Percentiles rank a stretch among this genome's conserved stretches.
These are phyloP conservation scores for Phialocephala sp. DNA, from an alignment of 2,329 filamentous ascomycete genomes.

Conservation along the genomic window DNA sequence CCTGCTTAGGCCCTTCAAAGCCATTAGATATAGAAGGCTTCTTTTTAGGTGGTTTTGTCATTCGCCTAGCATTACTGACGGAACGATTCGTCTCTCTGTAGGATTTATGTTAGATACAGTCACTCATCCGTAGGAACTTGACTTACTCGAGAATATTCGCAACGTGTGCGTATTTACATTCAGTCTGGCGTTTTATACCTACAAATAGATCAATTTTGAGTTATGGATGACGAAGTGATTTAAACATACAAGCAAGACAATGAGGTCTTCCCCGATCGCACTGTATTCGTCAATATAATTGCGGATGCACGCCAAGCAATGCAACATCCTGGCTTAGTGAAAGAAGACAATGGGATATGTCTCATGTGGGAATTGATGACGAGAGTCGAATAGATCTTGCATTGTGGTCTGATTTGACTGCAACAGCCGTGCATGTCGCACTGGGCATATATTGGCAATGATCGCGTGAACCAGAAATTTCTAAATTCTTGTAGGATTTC, in stretches of 20 bases:
- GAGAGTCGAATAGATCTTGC: neutral
- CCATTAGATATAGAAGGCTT: conserved; percentile 43
- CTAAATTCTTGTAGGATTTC: too few species aligned
- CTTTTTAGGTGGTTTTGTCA: conserved; percentile 64
- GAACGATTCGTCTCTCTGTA: conserved; percentile 62
- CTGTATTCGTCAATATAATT: conserved; percentile 55
- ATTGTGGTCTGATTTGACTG: neutral
- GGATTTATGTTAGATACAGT: neutral
- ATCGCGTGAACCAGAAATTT: too few species aligned
- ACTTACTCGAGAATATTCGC: conserved; percentile 78
- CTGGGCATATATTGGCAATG: too few species aligned
- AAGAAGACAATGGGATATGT: neutral
- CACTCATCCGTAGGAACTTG: neutral
- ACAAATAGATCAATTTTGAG: conserved; percentile 36
- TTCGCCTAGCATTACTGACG: conserved; percentile 57
- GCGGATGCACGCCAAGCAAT: neutral
- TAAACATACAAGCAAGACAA: conserved; percentile 66
- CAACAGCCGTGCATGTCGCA: neutral
- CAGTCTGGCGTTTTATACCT: conserved; percentile 78
- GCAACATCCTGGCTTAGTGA: neutral
- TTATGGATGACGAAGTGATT: conserved; percentile 15
- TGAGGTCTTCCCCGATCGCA: conserved; percentile 77
- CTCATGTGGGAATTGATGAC: neutral
- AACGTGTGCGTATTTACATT: conserved; percentile 76
- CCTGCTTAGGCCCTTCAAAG: conserved; percentile 35